Conservation (phyloP, 441 rosid species). For the Bocquillonia castaneifolia region DNA sequence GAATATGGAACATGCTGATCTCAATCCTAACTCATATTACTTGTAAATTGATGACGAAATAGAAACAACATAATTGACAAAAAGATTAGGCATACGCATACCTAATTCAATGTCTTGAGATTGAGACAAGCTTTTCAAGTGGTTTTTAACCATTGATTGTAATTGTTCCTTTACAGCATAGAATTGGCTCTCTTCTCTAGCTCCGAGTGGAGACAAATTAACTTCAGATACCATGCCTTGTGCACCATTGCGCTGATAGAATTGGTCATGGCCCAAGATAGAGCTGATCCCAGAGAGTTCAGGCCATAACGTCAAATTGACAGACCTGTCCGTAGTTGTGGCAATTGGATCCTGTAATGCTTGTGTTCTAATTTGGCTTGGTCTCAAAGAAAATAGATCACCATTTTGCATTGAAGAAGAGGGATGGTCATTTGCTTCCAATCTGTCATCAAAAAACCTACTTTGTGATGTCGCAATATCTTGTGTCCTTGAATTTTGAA, state of each 20-base stretch:
- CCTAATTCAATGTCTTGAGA: constrained; percentile 64
- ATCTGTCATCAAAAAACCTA: constrained; percentile 40
- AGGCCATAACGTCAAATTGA: constrained; percentile 51
- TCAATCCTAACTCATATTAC: not conserved
- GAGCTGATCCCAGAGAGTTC: constrained; percentile 37
- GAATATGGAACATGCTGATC: not conserved
- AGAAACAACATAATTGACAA: constrained; percentile 3
- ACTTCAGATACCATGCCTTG: constrained; percentile 35
- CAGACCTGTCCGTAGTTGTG: constrained; percentile 29
- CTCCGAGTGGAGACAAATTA: constrained; percentile 27
- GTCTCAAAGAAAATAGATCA: constrained; percentile 36
- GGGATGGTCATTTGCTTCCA: constrained; percentile 30
- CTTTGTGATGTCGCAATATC: constrained; percentile 32
- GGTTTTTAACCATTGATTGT: constrained; percentile 66
- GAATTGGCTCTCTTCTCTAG: constrained; percentile 39
- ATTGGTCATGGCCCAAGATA: constrained; percentile 38
- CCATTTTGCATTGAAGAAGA: constrained; percentile 38
- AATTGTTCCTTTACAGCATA: constrained; percentile 54
- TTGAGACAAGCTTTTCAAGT: constrained; percentile 62
- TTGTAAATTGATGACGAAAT: not conserved
- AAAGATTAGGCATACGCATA: constrained; percentile 27
- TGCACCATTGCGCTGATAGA: constrained; percentile 36
- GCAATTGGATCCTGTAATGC: constrained; percentile 32
- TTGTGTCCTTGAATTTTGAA: constrained; percentile 35
- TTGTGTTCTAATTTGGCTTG: constrained; percentile 41